Evolutionary conservation across 345 rosid species (phyloP).

Genomic region (Lumnitzera racemosa): DNA sequence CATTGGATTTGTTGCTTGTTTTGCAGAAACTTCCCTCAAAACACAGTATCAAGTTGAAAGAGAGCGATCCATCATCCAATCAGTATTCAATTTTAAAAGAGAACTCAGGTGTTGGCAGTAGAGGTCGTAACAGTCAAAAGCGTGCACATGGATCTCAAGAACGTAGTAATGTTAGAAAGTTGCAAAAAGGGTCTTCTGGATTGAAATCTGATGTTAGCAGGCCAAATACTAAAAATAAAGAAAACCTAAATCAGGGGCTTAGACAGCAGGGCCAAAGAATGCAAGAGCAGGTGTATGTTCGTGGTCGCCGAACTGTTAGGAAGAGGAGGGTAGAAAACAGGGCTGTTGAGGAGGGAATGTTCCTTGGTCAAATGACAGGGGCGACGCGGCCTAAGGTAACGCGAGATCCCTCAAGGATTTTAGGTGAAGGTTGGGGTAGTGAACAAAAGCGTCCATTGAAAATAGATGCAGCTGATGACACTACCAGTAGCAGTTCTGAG

Average conservation of each 20-base stretch:
- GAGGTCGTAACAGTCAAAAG: conserved; percentile 35
- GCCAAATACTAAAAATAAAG: conserved; percentile 30
- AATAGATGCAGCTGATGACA: conserved; percentile 43
- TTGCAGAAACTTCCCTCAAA: conserved; percentile 56
- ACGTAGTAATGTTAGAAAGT: conserved; percentile 45
- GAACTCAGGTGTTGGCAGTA: conserved; percentile 23
- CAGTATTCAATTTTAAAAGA: conserved; percentile 27
- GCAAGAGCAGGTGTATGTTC: conserved; percentile 39
- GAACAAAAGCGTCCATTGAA: conserved; percentile 28
- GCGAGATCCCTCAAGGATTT: conserved; percentile 10
- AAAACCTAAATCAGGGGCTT: conserved; percentile 27
- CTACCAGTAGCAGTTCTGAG: conserved; percentile 41
- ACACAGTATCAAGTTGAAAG: conserved; percentile 38
- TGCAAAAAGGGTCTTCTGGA: conserved; percentile 39
- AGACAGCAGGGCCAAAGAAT: conserved; percentile 37
- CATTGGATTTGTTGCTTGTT: background rate
- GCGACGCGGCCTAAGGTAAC: conserved; percentile 13
- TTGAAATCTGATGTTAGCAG: conserved; percentile 25
- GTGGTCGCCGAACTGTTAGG: conserved; percentile 81
- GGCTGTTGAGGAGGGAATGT: conserved; percentile 13
- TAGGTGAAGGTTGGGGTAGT: conserved; percentile 36
- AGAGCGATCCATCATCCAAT: conserved; percentile 31
- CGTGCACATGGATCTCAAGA: conserved; percentile 54
- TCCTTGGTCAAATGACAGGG: conserved; percentile 13
- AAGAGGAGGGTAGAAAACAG: conserved; percentile 65